Evolutionary conservation across 1,284 basidiomycete species (phyloP).

Genomic region (Omphalotus olearius): DNA sequence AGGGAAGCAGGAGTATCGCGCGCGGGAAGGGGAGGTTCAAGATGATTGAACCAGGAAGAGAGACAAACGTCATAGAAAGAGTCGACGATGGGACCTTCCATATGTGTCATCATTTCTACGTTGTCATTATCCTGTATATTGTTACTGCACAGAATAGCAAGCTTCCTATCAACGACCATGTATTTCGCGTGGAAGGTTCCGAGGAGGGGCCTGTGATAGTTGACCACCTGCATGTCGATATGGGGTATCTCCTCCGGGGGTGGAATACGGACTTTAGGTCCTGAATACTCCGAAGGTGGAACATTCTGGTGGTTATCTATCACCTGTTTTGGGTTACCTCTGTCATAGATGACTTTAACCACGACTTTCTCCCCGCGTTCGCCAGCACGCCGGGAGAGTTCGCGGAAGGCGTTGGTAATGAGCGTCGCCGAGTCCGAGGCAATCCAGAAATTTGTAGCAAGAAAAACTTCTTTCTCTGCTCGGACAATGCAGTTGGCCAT

Average conservation of each 20-base stretch:
- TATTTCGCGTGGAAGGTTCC: constrained; percentile 76
- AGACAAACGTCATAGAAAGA: constrained; percentile 74
- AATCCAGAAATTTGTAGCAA: constrained; percentile 60
- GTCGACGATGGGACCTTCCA: constrained; percentile 69
- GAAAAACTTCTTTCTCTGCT: constrained; percentile 55
- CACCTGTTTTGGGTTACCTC: constrained; percentile 57
- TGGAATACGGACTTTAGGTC: constrained; percentile 52
- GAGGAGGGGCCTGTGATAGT: constrained; percentile 48
- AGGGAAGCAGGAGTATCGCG: constrained; percentile 15
- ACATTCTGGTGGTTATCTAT: constrained; percentile 55
- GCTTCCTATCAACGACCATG: constrained; percentile 68
- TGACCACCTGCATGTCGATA: constrained; percentile 58
- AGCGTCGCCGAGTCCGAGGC: constrained; percentile 30
- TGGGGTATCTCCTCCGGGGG: constrained; percentile 54
- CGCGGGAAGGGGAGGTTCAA: constrained; percentile 55
- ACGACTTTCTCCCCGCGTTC: constrained; percentile 47
- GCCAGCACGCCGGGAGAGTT: constrained; percentile 47
- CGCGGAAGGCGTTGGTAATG: constrained; percentile 49
- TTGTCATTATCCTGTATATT: constrained; percentile 74
- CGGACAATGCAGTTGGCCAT: constrained; percentile 51
- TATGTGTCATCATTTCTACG: constrained; percentile 63
- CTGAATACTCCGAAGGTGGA: constrained; percentile 40
- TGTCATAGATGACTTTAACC: constrained; percentile 64
- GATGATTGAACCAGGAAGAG: constrained; percentile 56
- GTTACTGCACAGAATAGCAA: constrained; percentile 71